Conservation (phyloP, 2,329 filamentous ascomycete genomes). For the Alternaria sp. region DNA sequence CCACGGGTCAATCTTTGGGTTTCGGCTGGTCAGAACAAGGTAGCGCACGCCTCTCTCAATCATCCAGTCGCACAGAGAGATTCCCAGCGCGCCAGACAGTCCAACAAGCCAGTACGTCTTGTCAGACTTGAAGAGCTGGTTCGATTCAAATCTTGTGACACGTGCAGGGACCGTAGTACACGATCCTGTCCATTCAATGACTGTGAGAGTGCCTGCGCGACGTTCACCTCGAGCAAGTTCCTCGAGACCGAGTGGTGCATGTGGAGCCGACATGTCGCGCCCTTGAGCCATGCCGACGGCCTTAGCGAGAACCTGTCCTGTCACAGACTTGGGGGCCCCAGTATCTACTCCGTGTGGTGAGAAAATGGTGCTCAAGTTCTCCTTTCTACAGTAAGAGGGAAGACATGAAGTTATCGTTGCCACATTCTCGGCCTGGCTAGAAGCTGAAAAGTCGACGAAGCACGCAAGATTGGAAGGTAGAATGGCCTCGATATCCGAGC, state of each 20-base stretch:
- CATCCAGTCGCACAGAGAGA: constrained; percentile 30
- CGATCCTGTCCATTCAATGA: neutral
- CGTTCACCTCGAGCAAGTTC: neutral
- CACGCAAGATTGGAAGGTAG: neutral
- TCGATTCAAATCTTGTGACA: neutral
- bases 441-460: constrained; percentile 4
- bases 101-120: constrained; percentile 36
- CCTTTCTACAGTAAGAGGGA: neutral
- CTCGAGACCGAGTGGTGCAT: neutral
- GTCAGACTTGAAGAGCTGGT: constrained; percentile 9
- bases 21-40: constrained; percentile 26
- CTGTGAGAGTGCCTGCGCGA: neutral
- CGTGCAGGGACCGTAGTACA: neutral
- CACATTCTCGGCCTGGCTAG: constrained; percentile 1
- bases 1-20: constrained; percentile 28
- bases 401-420: neutral
- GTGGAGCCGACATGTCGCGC: neutral
- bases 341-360: constrained; percentile 1
- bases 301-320: neutral
- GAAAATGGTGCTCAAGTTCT: constrained; percentile 2
- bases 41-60: constrained; percentile 23
- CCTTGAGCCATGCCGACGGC: neutral
- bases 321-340: neutral
- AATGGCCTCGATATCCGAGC: constrained; percentile 3
- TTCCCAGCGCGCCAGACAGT: constrained; percentile 34